These are phyloP conservation scores for Termitomyces sp. DNA, from an alignment of 768 basidiomycete species.

Conservation along the genomic window DNA sequence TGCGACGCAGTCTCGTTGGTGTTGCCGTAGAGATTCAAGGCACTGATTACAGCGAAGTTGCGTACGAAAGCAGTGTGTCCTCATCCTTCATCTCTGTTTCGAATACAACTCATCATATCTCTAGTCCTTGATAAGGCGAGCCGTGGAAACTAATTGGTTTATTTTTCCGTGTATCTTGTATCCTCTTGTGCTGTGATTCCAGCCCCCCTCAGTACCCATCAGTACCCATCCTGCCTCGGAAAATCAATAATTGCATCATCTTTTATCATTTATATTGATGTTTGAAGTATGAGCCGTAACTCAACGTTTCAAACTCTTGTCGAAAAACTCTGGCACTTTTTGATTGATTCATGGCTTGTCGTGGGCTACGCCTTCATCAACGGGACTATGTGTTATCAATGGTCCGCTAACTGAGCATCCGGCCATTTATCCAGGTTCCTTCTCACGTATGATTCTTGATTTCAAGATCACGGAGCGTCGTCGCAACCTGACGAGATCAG, in stretches of 20 bases:
- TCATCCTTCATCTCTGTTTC: not conserved
- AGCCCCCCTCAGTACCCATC: conserved; percentile 7
- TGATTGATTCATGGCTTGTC: not conserved
- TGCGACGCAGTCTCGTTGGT: conserved; percentile 70
- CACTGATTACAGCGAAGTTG: conserved; percentile 72
- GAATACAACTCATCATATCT: not conserved
- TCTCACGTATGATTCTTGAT: not conserved
- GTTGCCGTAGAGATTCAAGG: conserved; percentile 82
- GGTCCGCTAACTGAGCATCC: not conserved
- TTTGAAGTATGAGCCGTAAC: not conserved
- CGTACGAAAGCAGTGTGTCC: conserved; percentile 59
- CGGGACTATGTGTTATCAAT: not conserved
- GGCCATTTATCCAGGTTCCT: not conserved
- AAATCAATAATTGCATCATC: not conserved
- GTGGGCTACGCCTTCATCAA: not conserved
- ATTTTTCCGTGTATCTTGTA: conserved; percentile 2
- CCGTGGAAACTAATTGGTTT: conserved; percentile 18
- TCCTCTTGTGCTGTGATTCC: conserved; percentile 2
- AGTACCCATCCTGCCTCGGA: conserved; percentile 5
- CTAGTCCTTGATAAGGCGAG: conserved; percentile 29
- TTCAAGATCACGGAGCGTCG: not conserved
- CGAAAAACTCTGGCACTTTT: not conserved
- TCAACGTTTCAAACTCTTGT: not conserved
- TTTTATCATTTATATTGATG: not conserved
- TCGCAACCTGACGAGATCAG: not conserved